A percentile compares a stretch with the other conserved stretches of the same genome.
Conservation (phyloP, 2,329 filamentous ascomycete genomes). For the Calonectria hawksworthii region DNA sequence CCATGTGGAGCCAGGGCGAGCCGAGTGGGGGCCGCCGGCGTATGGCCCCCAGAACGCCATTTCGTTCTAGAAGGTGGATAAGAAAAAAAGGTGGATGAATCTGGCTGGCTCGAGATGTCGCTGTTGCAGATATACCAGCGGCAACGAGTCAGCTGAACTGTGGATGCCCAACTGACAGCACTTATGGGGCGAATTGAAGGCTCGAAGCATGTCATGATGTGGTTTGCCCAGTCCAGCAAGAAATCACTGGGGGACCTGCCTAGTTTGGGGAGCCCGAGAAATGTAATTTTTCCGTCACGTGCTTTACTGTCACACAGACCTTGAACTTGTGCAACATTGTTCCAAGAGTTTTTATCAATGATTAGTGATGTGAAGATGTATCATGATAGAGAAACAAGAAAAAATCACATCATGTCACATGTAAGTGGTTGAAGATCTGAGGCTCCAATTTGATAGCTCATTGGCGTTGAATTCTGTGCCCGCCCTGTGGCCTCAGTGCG, state of each 20-base stretch:
- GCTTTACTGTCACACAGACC: neutral
- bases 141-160: neutral
- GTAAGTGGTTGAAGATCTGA: neutral
- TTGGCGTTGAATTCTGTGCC: neutral
- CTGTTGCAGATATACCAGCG: neutral
- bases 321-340: neutral
- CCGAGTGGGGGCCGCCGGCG: constrained; percentile 27
- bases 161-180: neutral
- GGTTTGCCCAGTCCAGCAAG: neutral
- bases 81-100: constrained; percentile 23
- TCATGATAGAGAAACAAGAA: neutral
- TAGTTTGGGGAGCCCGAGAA: neutral
- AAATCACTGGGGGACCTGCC: constrained; percentile 6
- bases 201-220: neutral
- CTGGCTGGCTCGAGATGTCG: neutral
- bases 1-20: constrained; percentile 9
- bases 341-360: neutral
- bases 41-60: constrained; percentile 34
- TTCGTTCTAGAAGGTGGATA: constrained; percentile 44
- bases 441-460: neutral
- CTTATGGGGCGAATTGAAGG: neutral
- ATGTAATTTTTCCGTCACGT: constrained; percentile 3
- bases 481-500: neutral
- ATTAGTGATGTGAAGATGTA: neutral
- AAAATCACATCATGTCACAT: neutral